A percentile compares a stretch with the other conserved stretches of the same genome.
Conservation (phyloP, 192 early-diverging fungal species). For the Linderina pennispora region DNA sequence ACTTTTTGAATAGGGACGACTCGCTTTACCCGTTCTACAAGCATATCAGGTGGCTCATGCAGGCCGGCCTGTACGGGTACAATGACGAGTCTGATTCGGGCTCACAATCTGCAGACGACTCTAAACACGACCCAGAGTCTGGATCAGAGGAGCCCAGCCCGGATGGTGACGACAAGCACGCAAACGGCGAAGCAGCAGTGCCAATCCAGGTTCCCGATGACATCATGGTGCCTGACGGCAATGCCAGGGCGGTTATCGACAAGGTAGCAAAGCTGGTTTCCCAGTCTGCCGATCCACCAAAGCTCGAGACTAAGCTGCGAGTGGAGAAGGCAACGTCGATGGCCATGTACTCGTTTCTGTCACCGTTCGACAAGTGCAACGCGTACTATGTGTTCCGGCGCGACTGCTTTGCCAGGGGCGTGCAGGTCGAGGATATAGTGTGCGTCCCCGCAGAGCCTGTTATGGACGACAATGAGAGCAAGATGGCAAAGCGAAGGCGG, state of each 20-base stretch:
- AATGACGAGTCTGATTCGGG: constrained; percentile 2
- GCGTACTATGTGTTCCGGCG: constrained; percentile 25
- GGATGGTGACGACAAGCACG: not conserved
- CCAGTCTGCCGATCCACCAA: constrained; percentile 7
- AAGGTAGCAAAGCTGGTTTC: constrained; percentile 20
- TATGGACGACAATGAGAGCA: not conserved
- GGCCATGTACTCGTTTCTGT: constrained; percentile 16
- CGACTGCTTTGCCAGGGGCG: constrained; percentile 12
- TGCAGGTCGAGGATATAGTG: too few relatives aligned
- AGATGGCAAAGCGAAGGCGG: constrained; percentile 16
- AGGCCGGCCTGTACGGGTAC: constrained; percentile 54
- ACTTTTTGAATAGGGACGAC: constrained; percentile 56
- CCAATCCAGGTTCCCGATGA: constrained; percentile 3
- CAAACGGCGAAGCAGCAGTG: not conserved
- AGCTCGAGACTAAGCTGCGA: constrained; percentile 15
- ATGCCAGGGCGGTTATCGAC: constrained; percentile 11
- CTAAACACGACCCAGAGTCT: too few relatives aligned
- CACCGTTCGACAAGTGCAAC: constrained; percentile 10
- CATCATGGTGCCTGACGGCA: constrained; percentile 5
- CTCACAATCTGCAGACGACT: constrained; percentile 11
- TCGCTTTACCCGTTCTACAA: constrained; percentile 65
- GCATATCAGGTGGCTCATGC: constrained; percentile 58
- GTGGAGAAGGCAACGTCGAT: constrained; percentile 18
- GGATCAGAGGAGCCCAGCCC: constrained; percentile 1
- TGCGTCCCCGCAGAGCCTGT: not conserved